Evolutionary conservation across 352 stramenopile genomes (phyloP).

Genomic region (Globisporangium spinosum): DNA sequence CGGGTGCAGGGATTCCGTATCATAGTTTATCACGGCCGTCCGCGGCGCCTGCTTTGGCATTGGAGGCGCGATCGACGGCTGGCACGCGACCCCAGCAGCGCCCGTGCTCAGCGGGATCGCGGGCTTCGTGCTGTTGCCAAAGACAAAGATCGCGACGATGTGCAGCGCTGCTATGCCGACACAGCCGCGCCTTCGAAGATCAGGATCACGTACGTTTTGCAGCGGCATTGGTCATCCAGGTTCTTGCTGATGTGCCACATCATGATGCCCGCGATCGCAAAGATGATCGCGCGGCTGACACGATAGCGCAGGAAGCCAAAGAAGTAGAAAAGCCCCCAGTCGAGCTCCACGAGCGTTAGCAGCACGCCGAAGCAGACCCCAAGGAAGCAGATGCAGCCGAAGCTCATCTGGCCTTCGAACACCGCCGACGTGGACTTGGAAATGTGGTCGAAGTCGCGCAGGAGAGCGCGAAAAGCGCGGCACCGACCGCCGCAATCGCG

Average conservation of each 20-base stretch:
- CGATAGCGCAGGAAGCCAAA: constrained; percentile 81
- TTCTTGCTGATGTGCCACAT: constrained; percentile 56
- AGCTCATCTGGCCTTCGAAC: constrained; percentile 50
- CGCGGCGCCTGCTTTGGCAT: constrained; percentile 10
- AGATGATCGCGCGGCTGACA: constrained; percentile 51
- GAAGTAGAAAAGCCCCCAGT: constrained; percentile 70
- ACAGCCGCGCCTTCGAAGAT: constrained; percentile 55
- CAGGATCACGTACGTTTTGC: constrained; percentile 43
- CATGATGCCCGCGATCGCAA: constrained; percentile 58
- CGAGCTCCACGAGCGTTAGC: constrained; percentile 53
- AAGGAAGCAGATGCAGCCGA: constrained; percentile 74
- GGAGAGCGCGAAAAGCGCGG: constrained; percentile 39
- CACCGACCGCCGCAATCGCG: constrained; percentile 28
- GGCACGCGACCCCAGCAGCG: background rate
- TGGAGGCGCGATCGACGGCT: constrained; percentile 3
- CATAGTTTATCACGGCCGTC: background rate
- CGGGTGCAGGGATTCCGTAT: constrained; percentile 1
- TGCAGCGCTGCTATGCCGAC: constrained; percentile 43
- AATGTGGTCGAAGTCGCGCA: constrained; percentile 49
- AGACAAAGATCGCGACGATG: constrained; percentile 39
- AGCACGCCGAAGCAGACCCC: constrained; percentile 60
- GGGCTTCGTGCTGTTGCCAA: constrained; percentile 47
- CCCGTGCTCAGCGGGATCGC: background rate
- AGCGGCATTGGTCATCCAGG: constrained; percentile 46
- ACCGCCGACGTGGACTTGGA: constrained; percentile 19